Evolutionary conservation across 805 yeast genomes (phyloP).

Genomic region (Cyberlindnera sargentensis): DNA sequence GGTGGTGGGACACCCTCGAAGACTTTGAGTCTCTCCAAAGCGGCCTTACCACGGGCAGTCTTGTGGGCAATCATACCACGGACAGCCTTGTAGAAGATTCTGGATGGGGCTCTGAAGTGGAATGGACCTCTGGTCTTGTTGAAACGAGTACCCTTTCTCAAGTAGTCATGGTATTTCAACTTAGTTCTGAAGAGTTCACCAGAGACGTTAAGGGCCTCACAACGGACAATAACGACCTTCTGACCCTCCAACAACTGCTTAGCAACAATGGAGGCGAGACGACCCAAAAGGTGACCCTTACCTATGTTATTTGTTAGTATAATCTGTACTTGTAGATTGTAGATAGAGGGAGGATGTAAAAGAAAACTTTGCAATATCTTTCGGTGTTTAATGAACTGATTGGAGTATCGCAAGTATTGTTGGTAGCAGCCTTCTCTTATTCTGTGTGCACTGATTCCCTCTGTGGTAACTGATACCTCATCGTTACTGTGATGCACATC

Average conservation of each 20-base stretch:
- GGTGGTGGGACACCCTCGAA: constrained; percentile 99
- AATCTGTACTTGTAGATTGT: neutral
- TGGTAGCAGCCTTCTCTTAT: too few relatives aligned
- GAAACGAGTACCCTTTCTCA: constrained; percentile 98
- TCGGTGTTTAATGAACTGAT: too few relatives aligned
- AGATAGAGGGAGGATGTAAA: too few relatives aligned
- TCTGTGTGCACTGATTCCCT: neutral
- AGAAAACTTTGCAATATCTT: too few relatives aligned
- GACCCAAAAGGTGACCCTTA: constrained; percentile 99
- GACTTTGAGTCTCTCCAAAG: constrained; percentile 98
- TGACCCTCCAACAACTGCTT: constrained; percentile 98
- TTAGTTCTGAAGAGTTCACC: constrained; percentile 99
- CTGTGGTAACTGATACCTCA: neutral
- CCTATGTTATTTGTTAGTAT: constrained; percentile 33
- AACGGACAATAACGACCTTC: constrained; percentile 95
- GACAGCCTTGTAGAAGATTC: constrained; percentile 99
- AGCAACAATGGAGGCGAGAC: constrained; percentile 98
- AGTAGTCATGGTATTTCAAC: constrained; percentile 99
- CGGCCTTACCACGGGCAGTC: constrained; percentile 99
- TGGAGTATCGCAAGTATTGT: too few relatives aligned
- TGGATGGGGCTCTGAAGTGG: constrained; percentile 99
- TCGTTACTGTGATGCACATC: neutral
- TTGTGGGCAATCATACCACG: constrained; percentile 99
- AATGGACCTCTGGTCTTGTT: constrained; percentile 99
- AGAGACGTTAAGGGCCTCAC: constrained; percentile 96